Conservation (phyloP, 306 rosid genomes). For the Trichosanthes truncata region DNA sequence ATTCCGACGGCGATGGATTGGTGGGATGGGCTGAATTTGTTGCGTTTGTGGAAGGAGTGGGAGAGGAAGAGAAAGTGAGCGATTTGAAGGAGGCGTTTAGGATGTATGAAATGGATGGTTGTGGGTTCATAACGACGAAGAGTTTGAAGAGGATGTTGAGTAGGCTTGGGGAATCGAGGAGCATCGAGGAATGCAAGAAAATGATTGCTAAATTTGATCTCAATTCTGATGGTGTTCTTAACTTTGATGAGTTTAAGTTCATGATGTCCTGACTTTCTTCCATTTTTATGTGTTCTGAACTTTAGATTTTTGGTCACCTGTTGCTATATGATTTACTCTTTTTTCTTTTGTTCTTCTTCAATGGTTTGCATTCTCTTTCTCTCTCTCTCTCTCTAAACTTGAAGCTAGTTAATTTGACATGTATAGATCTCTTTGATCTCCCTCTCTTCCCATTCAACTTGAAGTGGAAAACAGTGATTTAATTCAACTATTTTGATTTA, state of each 20-base stretch:
- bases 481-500: background rate
- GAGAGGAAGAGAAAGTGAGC: constrained; percentile 57
- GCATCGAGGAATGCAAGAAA: constrained; percentile 36
- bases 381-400: background rate
- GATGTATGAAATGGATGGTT: constrained; percentile 68
- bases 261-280: constrained; percentile 47
- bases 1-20: constrained; percentile 48
- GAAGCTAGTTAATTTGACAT: too few species aligned
- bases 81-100: constrained; percentile 61
- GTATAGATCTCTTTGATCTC: background rate
- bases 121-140: constrained; percentile 62
- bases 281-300: background rate
- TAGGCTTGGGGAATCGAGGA: constrained; percentile 58
- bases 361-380: background rate
- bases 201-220: constrained; percentile 73
- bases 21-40: constrained; percentile 60
- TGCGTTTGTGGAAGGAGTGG: constrained; percentile 54
- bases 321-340: background rate
- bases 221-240: constrained; percentile 69
- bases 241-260: constrained; percentile 64
- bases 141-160: constrained; percentile 63
- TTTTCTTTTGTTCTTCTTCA: background rate
- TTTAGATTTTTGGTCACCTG: background rate
- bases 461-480: background rate
- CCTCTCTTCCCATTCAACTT: background rate